These are phyloP conservation scores for Sphagnum contortum DNA, from an alignment of 225 moss, liverwort and hornwort genomes.

Conservation along the genomic window DNA sequence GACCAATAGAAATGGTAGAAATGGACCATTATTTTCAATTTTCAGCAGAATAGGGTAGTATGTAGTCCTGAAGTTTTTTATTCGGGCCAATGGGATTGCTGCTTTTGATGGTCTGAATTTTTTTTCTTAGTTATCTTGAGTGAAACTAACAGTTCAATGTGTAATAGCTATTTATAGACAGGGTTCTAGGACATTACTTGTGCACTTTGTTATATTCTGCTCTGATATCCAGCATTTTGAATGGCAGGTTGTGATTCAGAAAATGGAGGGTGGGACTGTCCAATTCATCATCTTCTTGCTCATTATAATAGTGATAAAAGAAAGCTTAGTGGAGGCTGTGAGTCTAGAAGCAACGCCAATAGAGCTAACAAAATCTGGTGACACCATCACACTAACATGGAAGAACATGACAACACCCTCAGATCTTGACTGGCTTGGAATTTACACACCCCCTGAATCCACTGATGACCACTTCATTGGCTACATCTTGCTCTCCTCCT, in stretches of 20 bases:
- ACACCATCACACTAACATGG: constrained; percentile 49
- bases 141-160: no score
- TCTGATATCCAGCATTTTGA: background rate
- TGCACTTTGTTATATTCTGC: no score
- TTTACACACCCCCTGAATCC: constrained; percentile 74
- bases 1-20: no score
- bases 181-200: no score
- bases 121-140: no score
- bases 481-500: constrained; percentile 28
- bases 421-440: constrained; percentile 66
- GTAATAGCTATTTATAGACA: no score
- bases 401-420: constrained; percentile 34
- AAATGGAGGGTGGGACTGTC: background rate
- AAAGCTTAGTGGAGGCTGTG: background rate
- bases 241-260: background rate
- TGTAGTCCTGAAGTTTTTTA: no score
- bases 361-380: constrained; percentile 26
- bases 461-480: constrained; percentile 66
- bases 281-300: background rate
- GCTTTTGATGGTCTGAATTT: no score
- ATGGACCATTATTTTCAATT: no score
- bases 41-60: no score
- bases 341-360: constrained; percentile 15
- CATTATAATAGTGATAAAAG: background rate
- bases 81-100: no score